phyloP scores from a whole-genome alignment of 1,284 basidiomycete genomes.

The Tilletia horrida region DNA sequence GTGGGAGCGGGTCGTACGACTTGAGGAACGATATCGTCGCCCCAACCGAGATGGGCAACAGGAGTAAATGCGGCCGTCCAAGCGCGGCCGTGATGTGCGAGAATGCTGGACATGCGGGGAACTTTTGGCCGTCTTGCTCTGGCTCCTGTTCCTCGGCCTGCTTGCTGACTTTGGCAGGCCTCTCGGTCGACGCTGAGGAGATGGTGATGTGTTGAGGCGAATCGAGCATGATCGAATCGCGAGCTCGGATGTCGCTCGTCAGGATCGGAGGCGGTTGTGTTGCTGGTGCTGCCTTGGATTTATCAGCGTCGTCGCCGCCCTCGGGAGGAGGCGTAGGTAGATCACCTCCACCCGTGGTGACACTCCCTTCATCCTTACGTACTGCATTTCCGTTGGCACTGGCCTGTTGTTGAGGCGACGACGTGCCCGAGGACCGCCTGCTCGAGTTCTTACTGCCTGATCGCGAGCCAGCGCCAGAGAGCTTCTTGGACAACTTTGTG shows the following conservation, averaged over 20 bases:
- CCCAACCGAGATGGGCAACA: constrained; percentile 51
- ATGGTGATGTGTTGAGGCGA: background rate
- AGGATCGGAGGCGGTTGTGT: background rate
- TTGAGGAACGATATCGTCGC: constrained; percentile 49
- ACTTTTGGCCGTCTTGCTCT: constrained; percentile 6
- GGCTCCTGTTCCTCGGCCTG: background rate
- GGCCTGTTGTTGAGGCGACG: too few species aligned
- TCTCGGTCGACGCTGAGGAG: background rate
- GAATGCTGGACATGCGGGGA: constrained; percentile 48
- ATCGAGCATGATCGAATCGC: background rate
- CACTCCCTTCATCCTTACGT: too few species aligned
- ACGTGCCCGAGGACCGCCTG: too few species aligned
- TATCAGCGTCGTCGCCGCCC: background rate
- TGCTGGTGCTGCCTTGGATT: background rate
- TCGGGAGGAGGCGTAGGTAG: background rate
- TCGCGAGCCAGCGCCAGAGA: background rate
- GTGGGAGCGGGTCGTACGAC: constrained; percentile 41
- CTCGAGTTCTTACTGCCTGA: background rate
- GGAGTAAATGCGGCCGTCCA: constrained; percentile 36
- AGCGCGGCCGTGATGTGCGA: constrained; percentile 33
- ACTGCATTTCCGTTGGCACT: too few species aligned
- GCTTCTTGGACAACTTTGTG: background rate
- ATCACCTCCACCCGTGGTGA: too few species aligned
- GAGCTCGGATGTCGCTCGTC: background rate
- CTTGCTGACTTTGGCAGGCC: background rate